Evolutionary conservation across 768 basidiomycete genomes (phyloP).

Genomic region (Lentinula edodes): DNA sequence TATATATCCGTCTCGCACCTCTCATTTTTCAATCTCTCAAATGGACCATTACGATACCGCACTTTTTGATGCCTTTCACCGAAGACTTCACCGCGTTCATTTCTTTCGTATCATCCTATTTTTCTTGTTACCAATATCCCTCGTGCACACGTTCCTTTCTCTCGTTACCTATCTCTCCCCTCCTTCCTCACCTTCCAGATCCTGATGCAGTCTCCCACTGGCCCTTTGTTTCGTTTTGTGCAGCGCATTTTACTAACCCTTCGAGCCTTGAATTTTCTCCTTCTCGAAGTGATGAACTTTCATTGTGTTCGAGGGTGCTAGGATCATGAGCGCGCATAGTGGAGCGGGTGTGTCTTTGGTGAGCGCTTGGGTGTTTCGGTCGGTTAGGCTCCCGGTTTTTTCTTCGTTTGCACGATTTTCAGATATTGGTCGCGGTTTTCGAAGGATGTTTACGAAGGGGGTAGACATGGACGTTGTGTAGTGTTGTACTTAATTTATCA

Average conservation of each 20-base stretch:
- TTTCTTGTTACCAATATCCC: background rate
- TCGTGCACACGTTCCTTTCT: background rate
- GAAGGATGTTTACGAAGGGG: slow-evolving; percentile 2
- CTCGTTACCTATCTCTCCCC: background rate
- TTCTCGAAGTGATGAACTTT: background rate
- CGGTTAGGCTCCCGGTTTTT: background rate
- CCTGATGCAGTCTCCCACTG: slow-evolving; percentile 3
- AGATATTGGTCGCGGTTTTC: background rate
- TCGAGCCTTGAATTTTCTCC: background rate
- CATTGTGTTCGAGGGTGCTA: background rate
- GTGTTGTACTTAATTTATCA: background rate
- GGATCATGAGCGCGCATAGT: background rate
- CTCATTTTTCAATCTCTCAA: slow-evolving; percentile 9
- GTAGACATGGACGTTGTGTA: slow-evolving; percentile 5
- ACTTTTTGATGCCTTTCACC: background rate
- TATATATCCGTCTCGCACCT: slow-evolving; percentile 9
- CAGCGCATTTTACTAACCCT: background rate
- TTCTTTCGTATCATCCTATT: background rate
- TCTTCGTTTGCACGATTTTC: background rate
- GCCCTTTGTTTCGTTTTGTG: background rate
- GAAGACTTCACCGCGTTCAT: background rate
- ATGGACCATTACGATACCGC: background rate
- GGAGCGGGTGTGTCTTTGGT: slow-evolving; percentile 2
- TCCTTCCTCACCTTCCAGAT: background rate
- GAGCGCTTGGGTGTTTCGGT: slow-evolving; percentile 5